Conservation (phyloP, 73 alveolate genomes). For the Strombidium stylifer region DNA sequence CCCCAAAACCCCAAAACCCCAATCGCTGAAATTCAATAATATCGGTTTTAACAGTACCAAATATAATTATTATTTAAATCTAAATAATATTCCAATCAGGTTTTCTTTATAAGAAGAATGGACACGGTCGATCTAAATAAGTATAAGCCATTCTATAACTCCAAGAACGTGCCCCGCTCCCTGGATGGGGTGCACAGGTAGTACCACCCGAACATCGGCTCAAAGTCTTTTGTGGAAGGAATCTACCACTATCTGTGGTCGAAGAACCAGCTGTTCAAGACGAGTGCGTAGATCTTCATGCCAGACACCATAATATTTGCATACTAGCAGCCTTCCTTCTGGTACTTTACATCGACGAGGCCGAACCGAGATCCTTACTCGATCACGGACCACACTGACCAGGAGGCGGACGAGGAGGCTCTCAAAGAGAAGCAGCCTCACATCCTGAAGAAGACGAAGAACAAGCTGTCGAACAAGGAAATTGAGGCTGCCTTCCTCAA, state of each 20-base stretch:
- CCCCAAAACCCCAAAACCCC: too few relatives aligned
- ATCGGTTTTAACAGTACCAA: too few relatives aligned
- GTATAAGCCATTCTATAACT: too few relatives aligned
- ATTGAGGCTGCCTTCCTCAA: constrained; percentile 79
- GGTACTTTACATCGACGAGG: constrained; percentile 80
- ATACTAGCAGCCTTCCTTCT: constrained; percentile 81
- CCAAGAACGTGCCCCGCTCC: too few relatives aligned
- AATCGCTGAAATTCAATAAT: too few relatives aligned
- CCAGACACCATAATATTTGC: constrained; percentile 86
- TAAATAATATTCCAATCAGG: too few relatives aligned
- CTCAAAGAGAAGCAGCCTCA: constrained; percentile 18
- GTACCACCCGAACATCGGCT: too few relatives aligned
- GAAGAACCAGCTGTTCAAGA: constrained; percentile 78
- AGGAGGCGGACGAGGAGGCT: background rate
- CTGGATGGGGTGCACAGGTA: too few relatives aligned
- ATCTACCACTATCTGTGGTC: constrained; percentile 90
- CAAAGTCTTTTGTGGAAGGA: constrained; percentile 80
- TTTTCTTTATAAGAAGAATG: too few relatives aligned
- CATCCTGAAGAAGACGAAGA: constrained; percentile 50
- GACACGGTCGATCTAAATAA: too few relatives aligned
- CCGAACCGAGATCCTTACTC: constrained; percentile 44
- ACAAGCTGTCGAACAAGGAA: constrained; percentile 62
- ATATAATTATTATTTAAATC: too few relatives aligned
- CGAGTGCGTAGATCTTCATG: constrained; percentile 65
- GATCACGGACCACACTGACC: background rate